phyloP scores from a whole-genome alignment of 192 early-diverging fungal genomes.

The Cladochytrium replicatum region DNA sequence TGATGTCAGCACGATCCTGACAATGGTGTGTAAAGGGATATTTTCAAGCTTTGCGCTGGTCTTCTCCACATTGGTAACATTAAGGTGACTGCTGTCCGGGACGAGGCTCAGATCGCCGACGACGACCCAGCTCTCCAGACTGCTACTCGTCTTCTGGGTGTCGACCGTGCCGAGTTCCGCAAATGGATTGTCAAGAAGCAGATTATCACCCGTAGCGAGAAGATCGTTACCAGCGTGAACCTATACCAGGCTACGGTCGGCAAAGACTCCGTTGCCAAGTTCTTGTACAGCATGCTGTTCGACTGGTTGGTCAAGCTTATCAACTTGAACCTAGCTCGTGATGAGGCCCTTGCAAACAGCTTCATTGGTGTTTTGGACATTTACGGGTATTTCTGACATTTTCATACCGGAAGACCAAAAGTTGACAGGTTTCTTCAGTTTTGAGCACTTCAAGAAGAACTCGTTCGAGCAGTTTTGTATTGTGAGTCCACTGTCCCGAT shows the following conservation, averaged over 20 bases:
- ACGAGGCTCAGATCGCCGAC: constrained; percentile 62
- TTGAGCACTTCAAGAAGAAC: constrained; percentile 99
- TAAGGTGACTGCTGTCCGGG: constrained; percentile 60
- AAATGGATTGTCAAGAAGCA: constrained; percentile 95
- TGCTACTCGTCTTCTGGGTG: constrained; percentile 65
- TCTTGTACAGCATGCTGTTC: constrained; percentile 90
- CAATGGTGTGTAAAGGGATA: constrained; percentile 27
- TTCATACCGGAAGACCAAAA: background rate
- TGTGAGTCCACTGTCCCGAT: constrained; percentile 10
- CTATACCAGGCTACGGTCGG: constrained; percentile 63
- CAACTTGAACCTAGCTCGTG: constrained; percentile 63
- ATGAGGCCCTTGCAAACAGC: constrained; percentile 26
- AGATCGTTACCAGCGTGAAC: constrained; percentile 74
- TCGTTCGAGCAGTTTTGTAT: constrained; percentile 99
- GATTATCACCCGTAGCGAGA: constrained; percentile 82
- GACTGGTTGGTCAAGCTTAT: constrained; percentile 91
- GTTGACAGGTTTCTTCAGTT: too few relatives aligned
- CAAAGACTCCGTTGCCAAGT: constrained; percentile 92
- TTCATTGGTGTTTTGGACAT: constrained; percentile 99
- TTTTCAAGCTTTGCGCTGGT: constrained; percentile 85
- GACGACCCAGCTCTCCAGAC: constrained; percentile 60
- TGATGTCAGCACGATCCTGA: background rate
- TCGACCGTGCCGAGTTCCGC: constrained; percentile 70
- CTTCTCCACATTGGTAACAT: constrained; percentile 95
- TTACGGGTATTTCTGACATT: constrained; percentile 52